Conservation (phyloP, 805 yeast genomes). For the Lipomyces yamanashiensis region DNA sequence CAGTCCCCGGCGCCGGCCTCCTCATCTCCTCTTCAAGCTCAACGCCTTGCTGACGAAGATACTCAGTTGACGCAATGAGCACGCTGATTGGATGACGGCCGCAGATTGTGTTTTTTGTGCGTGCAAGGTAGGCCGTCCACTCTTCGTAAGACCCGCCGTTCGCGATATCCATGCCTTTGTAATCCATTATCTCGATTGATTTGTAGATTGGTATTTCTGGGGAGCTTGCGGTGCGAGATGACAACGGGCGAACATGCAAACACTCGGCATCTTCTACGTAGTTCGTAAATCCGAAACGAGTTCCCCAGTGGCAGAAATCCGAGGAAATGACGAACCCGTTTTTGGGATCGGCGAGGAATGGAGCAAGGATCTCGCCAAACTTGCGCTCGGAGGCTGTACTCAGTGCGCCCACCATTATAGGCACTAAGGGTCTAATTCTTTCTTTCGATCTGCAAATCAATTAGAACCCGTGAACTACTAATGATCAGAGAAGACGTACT, state of each 20-base stretch:
- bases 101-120: constrained; percentile 88
- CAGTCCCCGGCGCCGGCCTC: constrained; percentile 29
- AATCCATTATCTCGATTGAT: constrained; percentile 77
- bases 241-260: constrained; percentile 9
- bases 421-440: constrained; percentile 57
- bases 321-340: constrained; percentile 80
- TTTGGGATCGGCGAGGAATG: constrained; percentile 57
- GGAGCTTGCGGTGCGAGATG: constrained; percentile 9
- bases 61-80: constrained; percentile 60
- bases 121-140: constrained; percentile 70
- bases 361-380: constrained; percentile 56
- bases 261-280: constrained; percentile 41
- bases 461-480: background rate
- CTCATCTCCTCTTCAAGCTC: constrained; percentile 18
- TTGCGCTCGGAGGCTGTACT: constrained; percentile 51
- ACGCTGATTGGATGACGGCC: constrained; percentile 84
- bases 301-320: constrained; percentile 94
- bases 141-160: constrained; percentile 57
- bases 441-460: constrained; percentile 11
- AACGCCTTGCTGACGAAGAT: constrained; percentile 24
- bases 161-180: constrained; percentile 66
- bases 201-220: constrained; percentile 59
- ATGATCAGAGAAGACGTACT: constrained; percentile 10
- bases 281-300: constrained; percentile 52
- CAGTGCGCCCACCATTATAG: constrained; percentile 76